Evolutionary conservation across 2,329 filamentous ascomycete species (phyloP).

Genomic region (Sclerotinia spermophila): DNA sequence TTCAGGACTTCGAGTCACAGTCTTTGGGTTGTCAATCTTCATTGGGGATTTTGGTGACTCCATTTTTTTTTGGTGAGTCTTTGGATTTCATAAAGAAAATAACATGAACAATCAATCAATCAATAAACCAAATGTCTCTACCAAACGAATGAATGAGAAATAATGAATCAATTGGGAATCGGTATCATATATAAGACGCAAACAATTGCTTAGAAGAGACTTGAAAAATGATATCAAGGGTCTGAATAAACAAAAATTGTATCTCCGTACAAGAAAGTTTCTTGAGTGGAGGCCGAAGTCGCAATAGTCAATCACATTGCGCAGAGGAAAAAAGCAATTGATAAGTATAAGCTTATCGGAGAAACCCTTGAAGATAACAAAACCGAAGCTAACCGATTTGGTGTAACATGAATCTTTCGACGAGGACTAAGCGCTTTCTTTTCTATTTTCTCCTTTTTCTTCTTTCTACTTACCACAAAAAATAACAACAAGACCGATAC

Average conservation of each 20-base stretch:
- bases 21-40: slow-evolving; percentile 17
- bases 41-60: slow-evolving; percentile 5
- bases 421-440: not conserved
- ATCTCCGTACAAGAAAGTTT: slow-evolving; percentile 6
- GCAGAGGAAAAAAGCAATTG: not conserved
- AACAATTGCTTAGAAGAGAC: not conserved
- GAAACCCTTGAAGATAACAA: slow-evolving; percentile 5
- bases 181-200: not conserved
- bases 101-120: not conserved
- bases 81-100: slow-evolving; percentile 5
- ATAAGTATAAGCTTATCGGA: slow-evolving; percentile 1
- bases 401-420: not conserved
- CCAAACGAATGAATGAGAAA: not conserved
- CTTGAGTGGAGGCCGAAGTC: slow-evolving; percentile 3
- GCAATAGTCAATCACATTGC: too few species aligned
- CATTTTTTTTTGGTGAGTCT: not conserved
- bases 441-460: not conserved
- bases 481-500: too few species aligned
- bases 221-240: not conserved
- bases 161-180: not conserved
- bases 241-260: not conserved
- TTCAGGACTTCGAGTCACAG: slow-evolving; percentile 13
- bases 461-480: not conserved
- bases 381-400: not conserved
- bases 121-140: not conserved